Evolutionary conservation across 2,329 filamentous ascomycete species (phyloP).

Genomic region (Cladosporium sp.): DNA sequence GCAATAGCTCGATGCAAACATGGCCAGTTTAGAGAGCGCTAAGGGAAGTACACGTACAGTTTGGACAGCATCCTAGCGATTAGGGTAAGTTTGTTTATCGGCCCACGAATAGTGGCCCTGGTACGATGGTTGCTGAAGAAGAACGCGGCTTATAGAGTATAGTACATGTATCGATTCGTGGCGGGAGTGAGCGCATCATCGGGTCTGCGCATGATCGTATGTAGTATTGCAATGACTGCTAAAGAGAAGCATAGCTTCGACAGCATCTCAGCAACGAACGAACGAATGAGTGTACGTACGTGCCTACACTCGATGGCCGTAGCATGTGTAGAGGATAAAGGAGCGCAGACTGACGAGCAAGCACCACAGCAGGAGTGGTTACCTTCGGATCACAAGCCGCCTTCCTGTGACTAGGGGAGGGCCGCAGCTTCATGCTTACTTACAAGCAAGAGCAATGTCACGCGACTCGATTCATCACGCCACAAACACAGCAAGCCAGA

Average conservation of each 20-base stretch:
- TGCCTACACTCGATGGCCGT: background rate
- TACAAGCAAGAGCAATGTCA: background rate
- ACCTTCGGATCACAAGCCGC: background rate
- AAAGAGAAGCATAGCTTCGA: background rate
- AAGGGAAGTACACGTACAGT: no score
- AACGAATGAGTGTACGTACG: background rate
- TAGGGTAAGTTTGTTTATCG: no score
- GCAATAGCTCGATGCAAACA: no score
- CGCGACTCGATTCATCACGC: background rate
- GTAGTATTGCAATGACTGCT: background rate
- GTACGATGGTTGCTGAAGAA: no score
- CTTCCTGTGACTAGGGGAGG: background rate
- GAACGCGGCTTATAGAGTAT: no score
- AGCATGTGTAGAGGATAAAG: background rate
- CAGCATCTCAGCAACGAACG: background rate
- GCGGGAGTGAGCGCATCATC: background rate
- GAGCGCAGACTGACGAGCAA: background rate
- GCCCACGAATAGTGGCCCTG: no score
- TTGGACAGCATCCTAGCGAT: no score
- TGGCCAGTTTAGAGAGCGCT: no score
- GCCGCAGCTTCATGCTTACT: background rate
- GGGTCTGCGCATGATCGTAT: background rate
- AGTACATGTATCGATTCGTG: no score
- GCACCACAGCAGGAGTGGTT: background rate
- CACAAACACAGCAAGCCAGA: background rate